phyloP scores from a whole-genome alignment of 768 basidiomycete species.

The Tylopilus rubrobrunneus region DNA sequence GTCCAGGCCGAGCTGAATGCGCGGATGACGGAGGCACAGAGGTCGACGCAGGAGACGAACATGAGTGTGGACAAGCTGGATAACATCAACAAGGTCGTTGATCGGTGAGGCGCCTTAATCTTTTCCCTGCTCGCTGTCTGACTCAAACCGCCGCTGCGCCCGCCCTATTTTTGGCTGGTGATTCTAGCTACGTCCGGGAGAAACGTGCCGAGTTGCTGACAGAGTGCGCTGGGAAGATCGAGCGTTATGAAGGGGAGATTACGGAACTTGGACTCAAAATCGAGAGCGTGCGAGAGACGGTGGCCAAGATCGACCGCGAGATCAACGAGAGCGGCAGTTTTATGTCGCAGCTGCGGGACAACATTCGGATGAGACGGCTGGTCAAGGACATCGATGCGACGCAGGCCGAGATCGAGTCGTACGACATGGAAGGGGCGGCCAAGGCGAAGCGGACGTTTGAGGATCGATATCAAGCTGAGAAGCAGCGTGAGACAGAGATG shows the following conservation, averaged over 20 bases:
- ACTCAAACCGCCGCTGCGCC: not conserved
- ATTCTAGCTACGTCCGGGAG: conserved; percentile 67
- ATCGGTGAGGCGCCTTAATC: conserved; percentile 42
- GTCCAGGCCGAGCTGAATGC: conserved; percentile 46
- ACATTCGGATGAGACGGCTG: conserved; percentile 72
- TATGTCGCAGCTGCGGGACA: conserved; percentile 73
- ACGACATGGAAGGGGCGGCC: conserved; percentile 83
- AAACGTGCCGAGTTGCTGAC: conserved; percentile 57
- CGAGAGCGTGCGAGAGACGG: conserved; percentile 38
- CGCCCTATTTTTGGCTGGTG: too few relatives aligned
- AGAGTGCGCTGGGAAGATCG: conserved; percentile 56
- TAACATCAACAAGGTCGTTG: conserved; percentile 56
- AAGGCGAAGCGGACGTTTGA: conserved; percentile 84
- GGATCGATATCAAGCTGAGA: conserved; percentile 67
- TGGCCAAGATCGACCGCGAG: conserved; percentile 68
- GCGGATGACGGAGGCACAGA: conserved; percentile 51
- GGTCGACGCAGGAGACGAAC: conserved; percentile 59
- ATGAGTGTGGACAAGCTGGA: conserved; percentile 59
- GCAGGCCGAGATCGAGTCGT: conserved; percentile 65
- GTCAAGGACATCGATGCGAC: conserved; percentile 61
- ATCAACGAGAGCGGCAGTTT: conserved; percentile 72
- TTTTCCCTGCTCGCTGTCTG: not conserved
- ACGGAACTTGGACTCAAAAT: conserved; percentile 37
- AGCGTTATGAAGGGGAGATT: conserved; percentile 44
- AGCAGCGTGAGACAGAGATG: conserved; percentile 68